These are phyloP conservation scores for Fusarium sp. DNA, from an alignment of 2,329 filamentous ascomycete genomes.

Conservation along the genomic window DNA sequence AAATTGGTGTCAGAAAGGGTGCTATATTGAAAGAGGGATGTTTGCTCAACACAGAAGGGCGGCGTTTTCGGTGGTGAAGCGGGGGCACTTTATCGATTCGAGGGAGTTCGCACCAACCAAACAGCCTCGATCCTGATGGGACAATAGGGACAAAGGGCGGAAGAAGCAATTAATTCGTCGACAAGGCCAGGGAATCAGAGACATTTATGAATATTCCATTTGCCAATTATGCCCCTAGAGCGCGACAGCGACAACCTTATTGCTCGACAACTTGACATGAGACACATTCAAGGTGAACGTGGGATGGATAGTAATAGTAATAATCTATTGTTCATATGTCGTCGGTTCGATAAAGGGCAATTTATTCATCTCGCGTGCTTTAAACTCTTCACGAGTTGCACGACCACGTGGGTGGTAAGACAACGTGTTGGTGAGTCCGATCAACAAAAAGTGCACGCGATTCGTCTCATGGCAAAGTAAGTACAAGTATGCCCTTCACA, in stretches of 20 bases:
- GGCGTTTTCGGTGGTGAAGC: conserved; percentile 11
- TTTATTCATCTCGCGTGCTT: conserved; percentile 2
- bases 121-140: neutral
- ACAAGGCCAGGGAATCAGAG: conserved; percentile 10
- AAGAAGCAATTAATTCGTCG: conserved; percentile 21
- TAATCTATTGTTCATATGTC: conserved; percentile 7
- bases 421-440: neutral
- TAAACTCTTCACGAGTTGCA: conserved; percentile 2
- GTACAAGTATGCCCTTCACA: conserved; percentile 30
- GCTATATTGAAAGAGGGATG: conserved; percentile 25
- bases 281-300: neutral
- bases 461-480: conserved; percentile 27
- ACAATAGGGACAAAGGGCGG: conserved; percentile 30
- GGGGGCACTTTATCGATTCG: conserved; percentile 18
- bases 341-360: conserved; percentile 3
- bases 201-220: conserved; percentile 19
- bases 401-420: conserved; percentile 1
- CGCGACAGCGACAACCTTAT: neutral
- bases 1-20: conserved; percentile 9
- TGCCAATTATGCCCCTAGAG: neutral
- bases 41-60: conserved; percentile 12
- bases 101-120: conserved; percentile 29
- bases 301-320: neutral
- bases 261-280: neutral
- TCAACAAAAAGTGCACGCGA: conserved; percentile 18